Evolutionary conservation across 2,329 filamentous ascomycete genomes (phyloP), one percentile per base, ranked within the genome.

Genomic region (Didymella keratinophila): DNA sequence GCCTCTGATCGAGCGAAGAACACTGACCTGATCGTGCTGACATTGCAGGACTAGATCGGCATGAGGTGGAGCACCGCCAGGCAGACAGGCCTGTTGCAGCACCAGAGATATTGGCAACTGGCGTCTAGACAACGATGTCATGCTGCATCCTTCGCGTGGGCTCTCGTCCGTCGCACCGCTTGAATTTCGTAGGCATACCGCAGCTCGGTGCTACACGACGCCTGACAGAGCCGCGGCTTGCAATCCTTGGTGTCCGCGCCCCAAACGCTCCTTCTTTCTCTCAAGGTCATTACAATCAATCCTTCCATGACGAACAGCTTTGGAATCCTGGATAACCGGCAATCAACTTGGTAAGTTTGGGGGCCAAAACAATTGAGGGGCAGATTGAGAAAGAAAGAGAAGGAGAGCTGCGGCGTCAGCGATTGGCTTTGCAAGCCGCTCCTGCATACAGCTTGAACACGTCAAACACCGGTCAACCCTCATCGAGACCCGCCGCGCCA

Each of bases 401-500:
- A 68, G 58, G 64, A 64, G 64, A 74, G 72, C 71, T 66, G 66
- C 69, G 69, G 71, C 70, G 69, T 62, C 70, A 65, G 68, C 67
- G 62, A 76, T 75, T 75, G 72, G 71, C 61, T 69, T 71, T 51
- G 68, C 67, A 51, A 27, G 64, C 63, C 62, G 67, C 63, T 68
- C 68, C 68, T 68, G 68, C 68, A 69, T 62, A 41, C 37, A 41
- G 62, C 45, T 39, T 56, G 47, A 73, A 71, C 73, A 76, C 73
- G 73, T 76, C 73, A 76, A 75, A 62, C 36, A 59, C 58, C 46
- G 66, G 64, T 61, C 62, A 51, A 60, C 61, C 65, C 64, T 66
- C 61, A 52, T 61, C 58, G 64, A 63, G 66, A 62, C 62, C 60
- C 66, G 61, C 71, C 62, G 62, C 66, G 61, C 57, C 67, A 65